Percentiles rank a stretch among this genome's conserved stretches.
Conservation (phyloP, 176 grass and related monocot genomes). For the Coix lacrymajobi region DNA sequence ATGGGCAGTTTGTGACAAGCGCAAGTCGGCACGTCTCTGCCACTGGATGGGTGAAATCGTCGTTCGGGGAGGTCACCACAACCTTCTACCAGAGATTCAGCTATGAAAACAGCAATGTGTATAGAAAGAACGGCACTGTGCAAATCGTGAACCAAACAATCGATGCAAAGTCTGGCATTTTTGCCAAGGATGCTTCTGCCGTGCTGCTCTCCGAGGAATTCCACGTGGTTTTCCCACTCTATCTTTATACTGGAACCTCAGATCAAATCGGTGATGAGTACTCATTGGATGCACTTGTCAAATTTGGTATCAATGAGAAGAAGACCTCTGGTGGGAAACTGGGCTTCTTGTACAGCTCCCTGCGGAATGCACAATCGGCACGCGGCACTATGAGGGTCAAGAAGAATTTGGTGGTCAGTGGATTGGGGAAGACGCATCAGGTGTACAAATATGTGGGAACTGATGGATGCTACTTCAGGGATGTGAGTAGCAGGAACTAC, state of each 20-base stretch:
- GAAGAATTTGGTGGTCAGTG: conserved; percentile 53
- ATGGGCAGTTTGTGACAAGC: conserved; percentile 40
- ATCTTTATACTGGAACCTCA: conserved; percentile 40
- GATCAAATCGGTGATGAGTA: conserved; percentile 47
- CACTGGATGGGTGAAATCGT: conserved; percentile 55
- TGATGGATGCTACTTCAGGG: conserved; percentile 65
- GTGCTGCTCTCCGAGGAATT: conserved; percentile 26
- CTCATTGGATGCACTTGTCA: conserved; percentile 27
- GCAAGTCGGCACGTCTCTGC: conserved; percentile 32
- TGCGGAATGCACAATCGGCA: conserved; percentile 40
- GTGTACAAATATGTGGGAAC: conserved; percentile 52
- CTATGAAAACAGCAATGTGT: conserved; percentile 43
- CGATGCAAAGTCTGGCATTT: conserved; percentile 30
- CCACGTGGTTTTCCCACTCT: conserved; percentile 38
- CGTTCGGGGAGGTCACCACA: conserved; percentile 39
- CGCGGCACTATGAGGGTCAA: conserved; percentile 58
- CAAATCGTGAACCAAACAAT: conserved; percentile 52
- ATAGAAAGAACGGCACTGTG: conserved; percentile 13
- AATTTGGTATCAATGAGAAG: conserved; percentile 35
- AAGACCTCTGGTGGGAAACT: conserved; percentile 14
- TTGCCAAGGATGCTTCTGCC: background rate
- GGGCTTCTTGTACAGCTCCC: conserved; percentile 34
- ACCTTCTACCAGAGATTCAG: conserved; percentile 42
- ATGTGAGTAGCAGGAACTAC: conserved; percentile 64
- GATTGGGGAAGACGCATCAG: conserved; percentile 52